Percentiles rank a stretch among this genome's conserved stretches.
Conservation (phyloP, 106 monocot species). For the Apostasia shenzhenica region DNA sequence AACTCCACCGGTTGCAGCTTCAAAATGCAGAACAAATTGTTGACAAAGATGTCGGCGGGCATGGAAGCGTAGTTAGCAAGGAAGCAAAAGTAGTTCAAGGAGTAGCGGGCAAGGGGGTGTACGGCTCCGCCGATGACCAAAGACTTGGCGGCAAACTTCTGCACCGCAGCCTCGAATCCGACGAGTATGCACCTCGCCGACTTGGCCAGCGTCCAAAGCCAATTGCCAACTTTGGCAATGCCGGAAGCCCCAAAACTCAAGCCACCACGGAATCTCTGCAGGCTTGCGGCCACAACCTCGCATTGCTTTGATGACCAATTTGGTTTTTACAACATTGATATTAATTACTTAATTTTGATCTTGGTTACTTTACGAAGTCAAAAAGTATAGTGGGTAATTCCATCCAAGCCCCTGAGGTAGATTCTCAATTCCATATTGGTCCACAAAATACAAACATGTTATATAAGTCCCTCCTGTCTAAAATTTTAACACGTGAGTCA, state of each 20-base stretch:
- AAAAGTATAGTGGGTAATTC: no score
- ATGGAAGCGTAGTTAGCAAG: slow-evolving; percentile 33
- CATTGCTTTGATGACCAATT: no score
- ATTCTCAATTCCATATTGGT: no score
- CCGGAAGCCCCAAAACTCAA: slow-evolving; percentile 1
- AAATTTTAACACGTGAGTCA: no score
- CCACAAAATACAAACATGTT: no score
- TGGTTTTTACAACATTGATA: no score
- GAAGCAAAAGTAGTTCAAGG: slow-evolving; percentile 29
- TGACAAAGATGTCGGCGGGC: slow-evolving; percentile 29
- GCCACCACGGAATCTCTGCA: no score
- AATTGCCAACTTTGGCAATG: slow-evolving; percentile 13
- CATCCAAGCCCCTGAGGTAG: no score
- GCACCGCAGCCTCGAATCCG: slow-evolving; percentile 34
- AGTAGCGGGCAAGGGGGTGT: slow-evolving; percentile 40
- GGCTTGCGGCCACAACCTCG: no score
- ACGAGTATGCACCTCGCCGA: slow-evolving; percentile 15
- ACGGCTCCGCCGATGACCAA: slow-evolving; percentile 22
- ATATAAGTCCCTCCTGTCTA: no score
- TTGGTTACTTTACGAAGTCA: no score
- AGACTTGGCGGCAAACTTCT: slow-evolving; percentile 27
- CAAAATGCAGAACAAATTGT: slow-evolving; percentile 9
- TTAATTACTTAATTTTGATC: no score
- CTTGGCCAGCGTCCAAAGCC: slow-evolving; percentile 26
- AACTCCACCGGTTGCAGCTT: slow-evolving; percentile 4